phyloP scores from a whole-genome alignment of 441 rosid genomes.

The Theobroma grandiflorum region DNA sequence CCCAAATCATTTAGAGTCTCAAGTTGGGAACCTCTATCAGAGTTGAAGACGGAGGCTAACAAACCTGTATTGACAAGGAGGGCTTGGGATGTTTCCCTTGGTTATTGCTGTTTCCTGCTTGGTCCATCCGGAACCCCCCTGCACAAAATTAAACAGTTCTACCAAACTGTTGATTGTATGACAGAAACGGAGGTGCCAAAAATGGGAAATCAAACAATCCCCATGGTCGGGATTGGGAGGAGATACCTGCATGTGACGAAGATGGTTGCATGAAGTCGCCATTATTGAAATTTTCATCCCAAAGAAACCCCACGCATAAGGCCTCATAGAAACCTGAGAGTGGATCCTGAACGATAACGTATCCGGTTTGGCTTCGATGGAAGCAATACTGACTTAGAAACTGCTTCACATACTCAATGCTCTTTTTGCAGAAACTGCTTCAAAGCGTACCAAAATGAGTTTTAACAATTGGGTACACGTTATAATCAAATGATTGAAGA shows the following conservation, averaged over 20 bases:
- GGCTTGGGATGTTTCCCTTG: conserved; percentile 25
- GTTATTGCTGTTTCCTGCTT: conserved; percentile 22
- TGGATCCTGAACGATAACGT: conserved; percentile 49
- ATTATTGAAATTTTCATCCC: conserved; percentile 28
- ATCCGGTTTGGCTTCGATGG: conserved; percentile 47
- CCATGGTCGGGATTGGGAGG: neutral
- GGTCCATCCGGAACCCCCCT: conserved; percentile 17
- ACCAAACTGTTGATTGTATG: neutral
- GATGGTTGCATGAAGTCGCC: neutral
- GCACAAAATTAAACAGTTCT: neutral
- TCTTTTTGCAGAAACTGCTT: conserved; percentile 49
- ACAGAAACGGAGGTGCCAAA: neutral
- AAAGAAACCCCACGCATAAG: conserved; percentile 45
- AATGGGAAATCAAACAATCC: neutral
- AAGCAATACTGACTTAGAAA: conserved; percentile 56
- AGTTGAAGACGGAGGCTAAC: neutral
- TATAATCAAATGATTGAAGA: neutral
- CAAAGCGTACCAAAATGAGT: neutral
- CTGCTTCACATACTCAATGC: conserved; percentile 50
- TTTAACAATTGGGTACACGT: neutral
- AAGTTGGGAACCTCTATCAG: neutral
- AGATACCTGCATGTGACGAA: neutral
- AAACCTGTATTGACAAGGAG: conserved; percentile 64
- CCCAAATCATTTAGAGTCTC: conserved; percentile 16
- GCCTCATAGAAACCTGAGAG: conserved; percentile 59